Percentiles rank a stretch among this genome's conserved stretches.
phyloP scores from a whole-genome alignment of 2,329 filamentous ascomycete species.

The Arthroderma sp. region DNA sequence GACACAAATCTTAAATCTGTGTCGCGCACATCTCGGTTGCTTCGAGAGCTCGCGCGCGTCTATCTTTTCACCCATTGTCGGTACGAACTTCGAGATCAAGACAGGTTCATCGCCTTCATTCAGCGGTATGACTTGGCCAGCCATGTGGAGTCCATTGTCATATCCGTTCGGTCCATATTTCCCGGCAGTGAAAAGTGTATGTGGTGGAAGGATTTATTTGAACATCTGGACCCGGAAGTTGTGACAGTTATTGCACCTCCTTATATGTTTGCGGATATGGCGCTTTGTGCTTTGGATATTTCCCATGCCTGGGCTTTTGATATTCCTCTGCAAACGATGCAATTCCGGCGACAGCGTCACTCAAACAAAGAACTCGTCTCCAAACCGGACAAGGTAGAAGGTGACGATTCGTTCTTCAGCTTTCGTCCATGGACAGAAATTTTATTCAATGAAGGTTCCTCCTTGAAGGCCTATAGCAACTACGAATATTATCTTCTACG shows the following conservation, averaged over 20 bases:
- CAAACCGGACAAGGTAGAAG: conserved; percentile 18
- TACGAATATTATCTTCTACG: conserved; percentile 58
- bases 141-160: conserved; percentile 36
- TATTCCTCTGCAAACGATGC: conserved; percentile 48
- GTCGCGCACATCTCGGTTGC: conserved; percentile 41
- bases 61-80: conserved; percentile 45
- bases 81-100: conserved; percentile 24
- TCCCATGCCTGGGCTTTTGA: conserved; percentile 52
- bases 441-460: conserved; percentile 62
- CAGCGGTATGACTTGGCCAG: conserved; percentile 17
- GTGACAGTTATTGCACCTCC: conserved; percentile 50
- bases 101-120: conserved; percentile 29
- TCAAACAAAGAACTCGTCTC: conserved; percentile 3
- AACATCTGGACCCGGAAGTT: conserved; percentile 38
- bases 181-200: conserved; percentile 24
- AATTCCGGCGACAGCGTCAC: conserved; percentile 19
- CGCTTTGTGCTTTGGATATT: conserved; percentile 44
- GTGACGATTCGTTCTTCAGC: conserved; percentile 36
- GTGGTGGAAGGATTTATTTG: conserved; percentile 46
- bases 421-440: conserved; percentile 52
- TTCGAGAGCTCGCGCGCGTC: conserved; percentile 41
- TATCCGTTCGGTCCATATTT: conserved; percentile 29
- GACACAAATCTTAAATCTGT: conserved; percentile 40
- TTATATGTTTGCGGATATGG: conserved; percentile 46
- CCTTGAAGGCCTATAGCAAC: conserved; percentile 54